A percentile compares a stretch with the other conserved stretches of the same genome.
These are phyloP conservation scores for Musa schizocarpa DNA, from an alignment of 176 grass and related monocot genomes.

Conservation along the genomic window DNA sequence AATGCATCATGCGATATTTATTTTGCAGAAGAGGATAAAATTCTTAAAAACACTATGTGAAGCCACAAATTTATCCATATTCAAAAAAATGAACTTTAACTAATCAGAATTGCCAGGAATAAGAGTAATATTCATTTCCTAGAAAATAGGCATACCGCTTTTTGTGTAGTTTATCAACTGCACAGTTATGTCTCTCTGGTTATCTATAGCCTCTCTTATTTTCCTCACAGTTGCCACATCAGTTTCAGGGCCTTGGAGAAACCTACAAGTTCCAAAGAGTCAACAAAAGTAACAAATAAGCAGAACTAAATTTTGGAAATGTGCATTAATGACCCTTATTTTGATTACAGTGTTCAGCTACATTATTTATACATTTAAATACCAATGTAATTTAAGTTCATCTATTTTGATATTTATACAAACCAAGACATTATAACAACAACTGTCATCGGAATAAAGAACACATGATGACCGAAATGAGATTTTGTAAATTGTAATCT, in stretches of 20 bases:
- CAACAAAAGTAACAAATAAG: background rate
- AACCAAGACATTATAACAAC: background rate
- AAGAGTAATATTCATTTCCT: background rate
- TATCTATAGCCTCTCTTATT: conserved; percentile 92
- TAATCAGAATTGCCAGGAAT: background rate
- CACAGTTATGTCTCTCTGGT: conserved; percentile 74
- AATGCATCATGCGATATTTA: background rate
- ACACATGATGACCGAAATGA: background rate
- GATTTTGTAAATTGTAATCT: background rate
- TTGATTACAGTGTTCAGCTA: background rate
- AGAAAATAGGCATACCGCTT: conserved; percentile 42
- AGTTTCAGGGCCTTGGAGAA: conserved; percentile 91
- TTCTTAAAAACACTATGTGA: background rate
- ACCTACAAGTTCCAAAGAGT: conserved; percentile 31
- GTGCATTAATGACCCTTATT: too few relatives aligned
- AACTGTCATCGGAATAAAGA: background rate
- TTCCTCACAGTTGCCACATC: conserved; percentile 58
- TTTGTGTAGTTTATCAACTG: conserved; percentile 96
- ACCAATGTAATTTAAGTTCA: background rate
- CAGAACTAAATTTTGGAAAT: background rate
- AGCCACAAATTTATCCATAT: background rate
- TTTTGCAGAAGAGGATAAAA: background rate
- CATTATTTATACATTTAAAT: too few relatives aligned
- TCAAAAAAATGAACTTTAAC: background rate
- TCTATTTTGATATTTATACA: too few relatives aligned